These are phyloP conservation scores for Ogataea sp. DNA, from an alignment of 805 yeast species.

Conservation along the genomic window DNA sequence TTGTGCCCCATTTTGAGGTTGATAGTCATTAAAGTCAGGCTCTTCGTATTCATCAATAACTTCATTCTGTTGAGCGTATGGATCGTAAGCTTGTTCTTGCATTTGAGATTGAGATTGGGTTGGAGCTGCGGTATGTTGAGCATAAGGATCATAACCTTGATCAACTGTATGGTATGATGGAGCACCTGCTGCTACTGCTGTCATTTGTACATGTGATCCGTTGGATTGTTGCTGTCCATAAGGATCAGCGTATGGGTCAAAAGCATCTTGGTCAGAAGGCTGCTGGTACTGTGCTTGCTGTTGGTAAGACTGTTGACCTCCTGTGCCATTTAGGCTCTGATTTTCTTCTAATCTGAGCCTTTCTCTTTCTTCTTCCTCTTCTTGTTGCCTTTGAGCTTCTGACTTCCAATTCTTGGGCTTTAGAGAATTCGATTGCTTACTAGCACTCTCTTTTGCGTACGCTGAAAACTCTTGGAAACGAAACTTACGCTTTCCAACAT, in stretches of 20 bases:
- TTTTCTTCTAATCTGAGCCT: constrained; percentile 3
- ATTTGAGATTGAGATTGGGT: background rate
- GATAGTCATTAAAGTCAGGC: constrained; percentile 21
- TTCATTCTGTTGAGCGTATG: constrained; percentile 23
- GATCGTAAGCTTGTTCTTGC: constrained; percentile 14
- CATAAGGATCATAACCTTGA: constrained; percentile 4
- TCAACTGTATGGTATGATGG: constrained; percentile 3
- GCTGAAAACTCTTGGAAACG: constrained; percentile 41
- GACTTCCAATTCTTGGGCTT: constrained; percentile 14
- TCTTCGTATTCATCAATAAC: constrained; percentile 4
- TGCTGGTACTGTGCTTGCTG: background rate
- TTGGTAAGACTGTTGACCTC: background rate
- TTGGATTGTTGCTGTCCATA: too few species aligned
- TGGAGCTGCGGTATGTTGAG: background rate
- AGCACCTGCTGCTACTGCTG: background rate
- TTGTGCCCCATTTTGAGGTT: constrained; percentile 5
- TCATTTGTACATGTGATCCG: background rate
- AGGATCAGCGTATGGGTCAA: too few species aligned
- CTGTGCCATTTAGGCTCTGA: too few species aligned
- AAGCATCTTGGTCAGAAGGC: too few species aligned
- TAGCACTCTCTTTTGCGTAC: constrained; percentile 33
- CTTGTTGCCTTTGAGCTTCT: background rate
- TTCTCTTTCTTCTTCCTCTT: background rate
- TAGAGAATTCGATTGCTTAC: background rate
- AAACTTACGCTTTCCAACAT: constrained; percentile 24